phyloP scores from a whole-genome alignment of 2,329 filamentous ascomycete species.

The Fusarium devonianum region DNA sequence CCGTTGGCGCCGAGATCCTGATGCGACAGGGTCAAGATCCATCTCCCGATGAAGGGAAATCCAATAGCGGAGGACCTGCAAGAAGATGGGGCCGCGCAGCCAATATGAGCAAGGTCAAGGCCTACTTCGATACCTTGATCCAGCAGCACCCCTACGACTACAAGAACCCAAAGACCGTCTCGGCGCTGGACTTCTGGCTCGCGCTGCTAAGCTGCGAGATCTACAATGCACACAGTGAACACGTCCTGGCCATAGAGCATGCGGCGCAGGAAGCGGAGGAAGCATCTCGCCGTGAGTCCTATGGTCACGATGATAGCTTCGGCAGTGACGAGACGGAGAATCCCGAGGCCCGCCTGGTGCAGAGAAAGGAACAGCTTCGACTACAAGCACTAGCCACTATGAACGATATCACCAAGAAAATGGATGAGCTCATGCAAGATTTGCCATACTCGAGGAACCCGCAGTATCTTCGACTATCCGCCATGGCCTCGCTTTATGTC shows the following conservation, averaged over 20 bases:
- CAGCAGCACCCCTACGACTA: slow-evolving; percentile 77
- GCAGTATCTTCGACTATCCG: slow-evolving; percentile 73
- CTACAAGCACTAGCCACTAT: slow-evolving; percentile 64
- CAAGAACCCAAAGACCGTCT: slow-evolving; percentile 63
- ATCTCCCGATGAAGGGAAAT: slow-evolving; percentile 5
- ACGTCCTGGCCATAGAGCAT: slow-evolving; percentile 53
- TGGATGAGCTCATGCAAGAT: slow-evolving; percentile 75
- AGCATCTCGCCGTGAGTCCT: slow-evolving; percentile 21
- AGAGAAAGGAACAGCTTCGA: slow-evolving; percentile 51
- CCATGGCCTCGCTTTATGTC: slow-evolving; percentile 77
- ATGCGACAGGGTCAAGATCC: slow-evolving; percentile 64
- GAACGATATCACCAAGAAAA: slow-evolving; percentile 67
- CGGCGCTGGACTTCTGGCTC: slow-evolving; percentile 80
- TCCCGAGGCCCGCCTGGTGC: slow-evolving; percentile 34
- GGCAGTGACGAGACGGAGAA: slow-evolving; percentile 31
- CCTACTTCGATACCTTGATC: slow-evolving; percentile 80
- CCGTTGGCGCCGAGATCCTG: slow-evolving; percentile 83
- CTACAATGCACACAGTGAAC: slow-evolving; percentile 73
- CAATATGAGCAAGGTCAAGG: slow-evolving; percentile 55
- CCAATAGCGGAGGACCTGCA: not conserved
- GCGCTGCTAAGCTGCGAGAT: slow-evolving; percentile 84
- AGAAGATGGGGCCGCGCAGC: slow-evolving; percentile 53
- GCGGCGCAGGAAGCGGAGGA: slow-evolving; percentile 43
- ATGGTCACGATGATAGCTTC: slow-evolving; percentile 30
- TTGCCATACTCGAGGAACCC: slow-evolving; percentile 74